phyloP scores from a whole-genome alignment of 257 asterid genomes.

The Solanum medicagineum region DNA sequence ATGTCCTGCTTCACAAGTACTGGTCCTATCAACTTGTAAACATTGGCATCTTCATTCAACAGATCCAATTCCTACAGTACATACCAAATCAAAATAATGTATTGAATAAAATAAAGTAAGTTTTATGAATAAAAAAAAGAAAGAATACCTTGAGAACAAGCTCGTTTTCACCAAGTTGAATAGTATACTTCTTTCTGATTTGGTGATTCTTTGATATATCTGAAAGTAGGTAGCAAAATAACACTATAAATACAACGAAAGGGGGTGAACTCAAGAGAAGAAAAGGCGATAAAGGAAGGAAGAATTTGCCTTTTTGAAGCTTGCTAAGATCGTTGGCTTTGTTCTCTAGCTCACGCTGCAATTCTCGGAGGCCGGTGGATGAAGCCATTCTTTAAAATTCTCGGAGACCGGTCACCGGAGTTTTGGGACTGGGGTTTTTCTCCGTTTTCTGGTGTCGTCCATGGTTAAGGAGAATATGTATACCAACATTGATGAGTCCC shows the following conservation, averaged over 20 bases:
- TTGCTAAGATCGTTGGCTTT: slow-evolving; percentile 78
- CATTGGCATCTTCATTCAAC: slow-evolving; percentile 84
- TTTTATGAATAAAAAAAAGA: neutral
- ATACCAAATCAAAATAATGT: neutral
- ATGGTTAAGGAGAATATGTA: no score
- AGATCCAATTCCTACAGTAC: slow-evolving; percentile 74
- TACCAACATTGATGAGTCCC: no score
- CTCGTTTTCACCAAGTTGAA: slow-evolving; percentile 94
- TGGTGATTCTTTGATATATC: slow-evolving; percentile 85
- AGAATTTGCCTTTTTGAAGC: slow-evolving; percentile 50
- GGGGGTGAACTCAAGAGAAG: neutral
- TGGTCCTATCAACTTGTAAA: slow-evolving; percentile 87
- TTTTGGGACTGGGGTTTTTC: neutral
- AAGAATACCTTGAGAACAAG: slow-evolving; percentile 71
- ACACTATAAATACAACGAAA: neutral
- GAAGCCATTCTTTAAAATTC: slow-evolving; percentile 8
- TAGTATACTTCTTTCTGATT: slow-evolving; percentile 77
- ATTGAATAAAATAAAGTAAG: neutral
- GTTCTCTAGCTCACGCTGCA: slow-evolving; percentile 80
- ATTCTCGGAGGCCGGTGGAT: slow-evolving; percentile 44
- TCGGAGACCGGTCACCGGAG: neutral
- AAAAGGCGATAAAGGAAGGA: neutral
- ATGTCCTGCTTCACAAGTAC: slow-evolving; percentile 94
- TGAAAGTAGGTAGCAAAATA: neutral
- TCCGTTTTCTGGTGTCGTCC: no score